Conservation (phyloP, 495 filamentous ascomycete species). For the Chaetomium cochliodes region DNA sequence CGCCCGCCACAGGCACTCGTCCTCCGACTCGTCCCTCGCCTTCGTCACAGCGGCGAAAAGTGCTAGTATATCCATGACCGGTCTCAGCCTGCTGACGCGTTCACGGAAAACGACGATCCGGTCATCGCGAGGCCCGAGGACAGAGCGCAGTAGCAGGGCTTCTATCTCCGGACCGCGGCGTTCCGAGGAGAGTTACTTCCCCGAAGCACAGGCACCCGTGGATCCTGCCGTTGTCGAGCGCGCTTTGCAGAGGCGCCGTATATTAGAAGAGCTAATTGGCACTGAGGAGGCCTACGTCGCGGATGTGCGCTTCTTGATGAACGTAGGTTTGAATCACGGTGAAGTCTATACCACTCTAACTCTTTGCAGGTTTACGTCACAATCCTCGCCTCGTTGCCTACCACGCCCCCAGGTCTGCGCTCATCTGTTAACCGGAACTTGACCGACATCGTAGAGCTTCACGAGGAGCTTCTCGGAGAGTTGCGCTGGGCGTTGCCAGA, state of each 20-base stretch:
- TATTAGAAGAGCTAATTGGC: conserved; percentile 77
- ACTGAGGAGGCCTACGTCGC: conserved; percentile 88
- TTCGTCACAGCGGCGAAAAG: conserved; percentile 77
- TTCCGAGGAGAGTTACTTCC: conserved; percentile 66
- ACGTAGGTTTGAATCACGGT: conserved; percentile 53
- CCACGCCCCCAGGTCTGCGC: conserved; percentile 54
- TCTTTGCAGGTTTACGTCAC: conserved; percentile 61
- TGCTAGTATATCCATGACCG: conserved; percentile 68
- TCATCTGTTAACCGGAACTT: conserved; percentile 65
- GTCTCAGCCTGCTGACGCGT: conserved; percentile 60
- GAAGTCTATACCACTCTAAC: conserved; percentile 18
- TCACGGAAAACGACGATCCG: conserved; percentile 55
- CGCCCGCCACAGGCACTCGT: conserved; percentile 56
- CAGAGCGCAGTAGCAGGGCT: conserved; percentile 60
- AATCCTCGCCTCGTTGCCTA: conserved; percentile 60
- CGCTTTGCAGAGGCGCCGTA: conserved; percentile 68
- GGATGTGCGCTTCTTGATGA: conserved; percentile 79
- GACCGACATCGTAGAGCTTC: conserved; percentile 66
- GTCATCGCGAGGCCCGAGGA: conserved; percentile 55
- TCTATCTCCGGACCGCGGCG: conserved; percentile 57
- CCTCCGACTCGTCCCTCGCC: conserved; percentile 66
- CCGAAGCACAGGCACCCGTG: conserved; percentile 51
- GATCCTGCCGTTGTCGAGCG: conserved; percentile 72
- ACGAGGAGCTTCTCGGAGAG: conserved; percentile 66
- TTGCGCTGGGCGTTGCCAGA: conserved; percentile 61